Conservation (phyloP, 2,329 filamentous ascomycete genomes). For the Ceratocystis variospora region DNA sequence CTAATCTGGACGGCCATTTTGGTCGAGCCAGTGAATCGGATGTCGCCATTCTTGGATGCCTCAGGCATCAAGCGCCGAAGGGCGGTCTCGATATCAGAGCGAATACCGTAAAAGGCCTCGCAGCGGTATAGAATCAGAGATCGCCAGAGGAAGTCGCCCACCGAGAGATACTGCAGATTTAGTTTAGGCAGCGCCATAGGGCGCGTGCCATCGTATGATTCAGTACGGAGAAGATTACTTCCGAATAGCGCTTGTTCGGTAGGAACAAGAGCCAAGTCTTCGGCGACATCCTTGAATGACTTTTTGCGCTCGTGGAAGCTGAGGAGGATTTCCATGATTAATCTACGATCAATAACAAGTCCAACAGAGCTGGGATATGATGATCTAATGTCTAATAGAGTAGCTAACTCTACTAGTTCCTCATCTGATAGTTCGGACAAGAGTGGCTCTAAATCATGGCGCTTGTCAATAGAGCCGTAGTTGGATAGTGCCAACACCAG, state of each 20-base stretch:
- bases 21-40: constrained; percentile 68
- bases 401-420: constrained; percentile 57
- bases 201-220: constrained; percentile 72
- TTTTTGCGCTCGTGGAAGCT: constrained; percentile 61
- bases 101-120: constrained; percentile 86
- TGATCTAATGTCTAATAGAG: constrained; percentile 62
- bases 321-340: constrained; percentile 58
- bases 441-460: constrained; percentile 63
- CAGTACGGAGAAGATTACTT: constrained; percentile 60
- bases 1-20: constrained; percentile 82
- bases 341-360: constrained; percentile 48
- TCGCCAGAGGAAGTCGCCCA: constrained; percentile 94
- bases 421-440: constrained; percentile 58
- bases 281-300: constrained; percentile 69
- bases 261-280: constrained; percentile 61
- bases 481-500: constrained; percentile 88
- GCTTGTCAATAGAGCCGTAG: constrained; percentile 72
- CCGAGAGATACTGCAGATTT: constrained; percentile 87
- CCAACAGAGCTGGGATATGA: constrained; percentile 62
- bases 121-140: constrained; percentile 78
- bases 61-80: constrained; percentile 67
- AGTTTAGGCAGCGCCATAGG: constrained; percentile 86
- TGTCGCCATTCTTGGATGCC: constrained; percentile 47
- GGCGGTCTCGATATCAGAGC: constrained; percentile 75
- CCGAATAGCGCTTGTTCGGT: constrained; percentile 77